Conservation (phyloP, 768 basidiomycete genomes). For the Agaricus subrufescens region DNA sequence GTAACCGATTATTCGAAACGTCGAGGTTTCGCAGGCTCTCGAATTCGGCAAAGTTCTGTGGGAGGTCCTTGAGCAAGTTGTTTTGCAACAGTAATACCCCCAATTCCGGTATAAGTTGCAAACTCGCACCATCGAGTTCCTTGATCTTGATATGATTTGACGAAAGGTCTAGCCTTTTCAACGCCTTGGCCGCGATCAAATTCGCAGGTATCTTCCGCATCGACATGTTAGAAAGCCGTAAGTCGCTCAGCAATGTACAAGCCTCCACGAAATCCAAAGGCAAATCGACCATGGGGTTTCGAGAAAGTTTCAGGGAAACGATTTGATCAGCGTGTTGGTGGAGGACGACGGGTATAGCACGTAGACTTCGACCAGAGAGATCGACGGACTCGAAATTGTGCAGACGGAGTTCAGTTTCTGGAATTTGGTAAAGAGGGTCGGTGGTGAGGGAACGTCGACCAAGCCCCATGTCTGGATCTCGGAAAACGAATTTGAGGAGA, state of each 20-base stretch:
- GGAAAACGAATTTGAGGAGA: slow-evolving; percentile 87
- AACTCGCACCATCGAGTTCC: slow-evolving; percentile 80
- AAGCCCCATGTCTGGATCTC: slow-evolving; percentile 61
- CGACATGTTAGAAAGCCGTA: slow-evolving; percentile 86
- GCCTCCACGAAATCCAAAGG: slow-evolving; percentile 95
- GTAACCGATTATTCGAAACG: slow-evolving; percentile 95
- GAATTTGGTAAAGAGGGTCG: slow-evolving; percentile 28
- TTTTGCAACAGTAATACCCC: slow-evolving; percentile 75
- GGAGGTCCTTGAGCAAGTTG: slow-evolving; percentile 85
- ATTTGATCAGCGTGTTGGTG: slow-evolving; percentile 84
- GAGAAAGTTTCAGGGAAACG: slow-evolving; percentile 79
- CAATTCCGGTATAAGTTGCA: slow-evolving; percentile 73
- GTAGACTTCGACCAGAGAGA: slow-evolving; percentile 73
- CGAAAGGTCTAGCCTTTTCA: slow-evolving; percentile 83
- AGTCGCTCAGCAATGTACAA: slow-evolving; percentile 77
- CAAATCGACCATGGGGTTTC: slow-evolving; percentile 94
- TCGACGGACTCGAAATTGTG: slow-evolving; percentile 77
- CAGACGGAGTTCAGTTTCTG: slow-evolving; percentile 64
- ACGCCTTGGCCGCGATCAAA: slow-evolving; percentile 66
- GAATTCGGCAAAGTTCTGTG: slow-evolving; percentile 79
- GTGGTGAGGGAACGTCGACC: slow-evolving; percentile 36
- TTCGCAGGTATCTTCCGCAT: slow-evolving; percentile 90
- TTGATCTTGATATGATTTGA: slow-evolving; percentile 86
- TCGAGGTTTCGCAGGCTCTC: slow-evolving; percentile 72
- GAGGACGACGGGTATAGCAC: slow-evolving; percentile 83